These are phyloP conservation scores for Litchi chinensis DNA, from an alignment of 345 rosid species.

Conservation along the genomic window DNA sequence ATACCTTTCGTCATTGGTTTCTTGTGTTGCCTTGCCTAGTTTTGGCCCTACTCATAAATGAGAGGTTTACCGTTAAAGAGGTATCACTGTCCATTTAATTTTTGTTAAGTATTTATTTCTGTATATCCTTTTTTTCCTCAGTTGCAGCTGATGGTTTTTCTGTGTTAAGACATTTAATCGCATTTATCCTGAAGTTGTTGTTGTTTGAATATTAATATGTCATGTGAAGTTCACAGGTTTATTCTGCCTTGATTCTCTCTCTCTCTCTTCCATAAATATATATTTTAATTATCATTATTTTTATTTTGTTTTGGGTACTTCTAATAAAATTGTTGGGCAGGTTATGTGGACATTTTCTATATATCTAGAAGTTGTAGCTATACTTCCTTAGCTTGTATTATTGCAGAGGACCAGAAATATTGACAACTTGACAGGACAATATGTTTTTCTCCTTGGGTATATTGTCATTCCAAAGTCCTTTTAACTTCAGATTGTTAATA, in stretches of 20 bases:
- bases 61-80: too few relatives aligned
- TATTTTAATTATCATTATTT: neutral
- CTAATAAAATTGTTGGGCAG: slow-evolving; percentile 34
- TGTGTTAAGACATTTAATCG: neutral
- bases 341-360: slow-evolving; percentile 75
- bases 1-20: too few relatives aligned
- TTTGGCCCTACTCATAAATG: too few relatives aligned
- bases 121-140: neutral
- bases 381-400: slow-evolving; percentile 77
- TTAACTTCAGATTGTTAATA: too few relatives aligned
- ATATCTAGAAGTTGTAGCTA: slow-evolving; percentile 77
- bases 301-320: neutral
- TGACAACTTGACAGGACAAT: slow-evolving; percentile 84
- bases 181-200: neutral
- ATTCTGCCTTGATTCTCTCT: neutral
- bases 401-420: slow-evolving; percentile 77
- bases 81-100: too few relatives aligned
- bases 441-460: too few relatives aligned
- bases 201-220: neutral
- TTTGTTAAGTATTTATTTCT: too few relatives aligned
- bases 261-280: too few relatives aligned
- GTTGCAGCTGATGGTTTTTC: neutral
- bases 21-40: too few relatives aligned
- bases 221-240: neutral
- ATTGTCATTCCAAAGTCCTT: too few relatives aligned